A percentile compares a stretch with the other conserved stretches of the same genome.
These are phyloP conservation scores for Sphaceloma murrayae DNA, from an alignment of 2,329 filamentous ascomycete species.

Conservation along the genomic window DNA sequence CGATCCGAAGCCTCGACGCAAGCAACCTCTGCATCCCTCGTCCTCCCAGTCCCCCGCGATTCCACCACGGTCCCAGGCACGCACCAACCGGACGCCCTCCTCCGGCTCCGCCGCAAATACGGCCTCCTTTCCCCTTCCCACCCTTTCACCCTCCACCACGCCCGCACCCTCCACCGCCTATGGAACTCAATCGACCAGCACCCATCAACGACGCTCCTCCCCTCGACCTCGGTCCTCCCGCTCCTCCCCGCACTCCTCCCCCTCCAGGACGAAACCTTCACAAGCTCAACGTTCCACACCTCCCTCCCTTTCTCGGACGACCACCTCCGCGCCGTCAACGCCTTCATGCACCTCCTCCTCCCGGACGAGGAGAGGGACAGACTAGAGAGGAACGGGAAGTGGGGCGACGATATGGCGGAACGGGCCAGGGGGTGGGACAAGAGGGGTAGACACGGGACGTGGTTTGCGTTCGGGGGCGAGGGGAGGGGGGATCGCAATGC, in stretches of 20 bases:
- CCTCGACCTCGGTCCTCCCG: constrained; percentile 22
- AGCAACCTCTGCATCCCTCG: too few species aligned
- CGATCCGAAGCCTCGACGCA: too few species aligned
- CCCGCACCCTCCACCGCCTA: constrained; percentile 31
- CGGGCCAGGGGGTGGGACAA: constrained; percentile 17
- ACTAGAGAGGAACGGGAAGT: constrained; percentile 21
- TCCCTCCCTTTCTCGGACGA: constrained; percentile 22
- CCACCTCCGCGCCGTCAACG: constrained; percentile 26
- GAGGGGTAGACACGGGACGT: constrained; percentile 18
- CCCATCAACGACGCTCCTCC: constrained; percentile 25
- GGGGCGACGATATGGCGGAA: constrained; percentile 20
- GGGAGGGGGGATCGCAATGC: constrained; percentile 14
- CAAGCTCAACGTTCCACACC: constrained; percentile 20
- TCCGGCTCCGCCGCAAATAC: constrained; percentile 26
- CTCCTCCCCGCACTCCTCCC: constrained; percentile 18
- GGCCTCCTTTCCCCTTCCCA: constrained; percentile 26
- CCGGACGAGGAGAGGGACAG: constrained; percentile 24
- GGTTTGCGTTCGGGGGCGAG: constrained; percentile 17
- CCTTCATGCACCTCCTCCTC: constrained; percentile 27
- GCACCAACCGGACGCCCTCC: constrained; percentile 11
- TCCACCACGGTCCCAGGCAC: constrained; percentile 6
- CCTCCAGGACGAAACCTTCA: constrained; percentile 18
- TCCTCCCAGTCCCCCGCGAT: constrained; percentile 2
- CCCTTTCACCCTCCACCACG: constrained; percentile 30
- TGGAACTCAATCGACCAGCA: constrained; percentile 26